phyloP scores from a whole-genome alignment of 768 basidiomycete species.

The Suillus discolor region DNA sequence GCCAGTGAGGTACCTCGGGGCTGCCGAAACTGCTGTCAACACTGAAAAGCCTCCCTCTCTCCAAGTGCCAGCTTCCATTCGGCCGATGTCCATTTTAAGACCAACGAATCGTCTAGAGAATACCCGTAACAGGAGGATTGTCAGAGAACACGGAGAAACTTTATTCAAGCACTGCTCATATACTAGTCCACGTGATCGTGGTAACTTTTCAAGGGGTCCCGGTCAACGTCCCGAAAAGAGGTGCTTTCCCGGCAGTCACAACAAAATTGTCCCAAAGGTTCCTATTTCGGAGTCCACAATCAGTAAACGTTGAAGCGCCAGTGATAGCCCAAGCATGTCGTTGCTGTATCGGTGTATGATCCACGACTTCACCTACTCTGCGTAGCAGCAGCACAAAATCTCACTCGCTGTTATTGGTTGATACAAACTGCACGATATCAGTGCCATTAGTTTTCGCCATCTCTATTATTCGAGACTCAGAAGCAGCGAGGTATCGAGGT shows the following conservation, averaged over 20 bases:
- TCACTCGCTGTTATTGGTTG: too few species aligned
- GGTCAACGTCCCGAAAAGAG: too few species aligned
- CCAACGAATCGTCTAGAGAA: not conserved
- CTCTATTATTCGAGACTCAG: not conserved
- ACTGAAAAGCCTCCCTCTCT: not conserved
- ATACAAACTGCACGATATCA: not conserved
- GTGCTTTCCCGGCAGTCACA: too few species aligned
- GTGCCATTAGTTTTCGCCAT: too few species aligned
- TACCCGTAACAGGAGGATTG: not conserved
- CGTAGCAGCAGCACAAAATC: not conserved
- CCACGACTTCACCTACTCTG: not conserved
- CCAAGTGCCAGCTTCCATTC: not conserved
- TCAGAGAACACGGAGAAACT: not conserved
- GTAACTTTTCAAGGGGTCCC: not conserved
- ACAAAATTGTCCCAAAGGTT: too few species aligned
- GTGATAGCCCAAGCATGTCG: not conserved
- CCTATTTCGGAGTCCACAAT: too few species aligned
- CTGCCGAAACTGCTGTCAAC: not conserved
- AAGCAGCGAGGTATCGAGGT: not conserved
- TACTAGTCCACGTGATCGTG: not conserved
- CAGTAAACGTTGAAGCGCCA: not conserved
- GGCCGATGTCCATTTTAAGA: not conserved
- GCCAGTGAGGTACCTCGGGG: not conserved
- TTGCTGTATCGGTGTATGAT: not conserved
- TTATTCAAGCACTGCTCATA: not conserved